A percentile compares a stretch with the other conserved stretches of the same genome.
phyloP scores from a whole-genome alignment of 1,284 basidiomycete genomes.

The Melanopsichium pennsylvanicum region DNA sequence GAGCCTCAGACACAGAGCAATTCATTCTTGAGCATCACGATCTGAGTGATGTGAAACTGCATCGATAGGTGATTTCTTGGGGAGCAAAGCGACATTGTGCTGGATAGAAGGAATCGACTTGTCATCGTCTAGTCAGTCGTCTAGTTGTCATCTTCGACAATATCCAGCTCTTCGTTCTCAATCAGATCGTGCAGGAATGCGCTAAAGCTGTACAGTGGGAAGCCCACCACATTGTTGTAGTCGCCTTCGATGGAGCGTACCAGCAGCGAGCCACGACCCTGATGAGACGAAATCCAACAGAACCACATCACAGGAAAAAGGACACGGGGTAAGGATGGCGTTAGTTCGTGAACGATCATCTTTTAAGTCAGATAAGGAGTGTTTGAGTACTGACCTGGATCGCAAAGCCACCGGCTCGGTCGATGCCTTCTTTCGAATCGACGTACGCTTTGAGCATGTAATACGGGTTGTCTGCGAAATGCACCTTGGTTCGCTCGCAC shows the following conservation, averaged over 20 bases:
- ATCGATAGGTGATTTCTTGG: too few species aligned
- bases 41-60: too few species aligned
- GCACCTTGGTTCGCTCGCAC: conserved; percentile 59
- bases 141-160: conserved; percentile 44
- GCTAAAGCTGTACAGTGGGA: conserved; percentile 69
- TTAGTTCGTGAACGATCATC: too few species aligned
- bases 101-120: too few species aligned
- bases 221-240: conserved; percentile 90
- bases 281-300: too few species aligned
- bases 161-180: conserved; percentile 59
- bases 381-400: conserved; percentile 74
- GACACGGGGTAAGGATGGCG: too few species aligned
- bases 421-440: conserved; percentile 84
- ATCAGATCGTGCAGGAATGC: conserved; percentile 57
- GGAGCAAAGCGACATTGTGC: too few species aligned
- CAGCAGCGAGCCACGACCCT: conserved; percentile 79
- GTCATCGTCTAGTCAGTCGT: too few species aligned
- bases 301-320: too few species aligned
- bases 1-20: too few species aligned
- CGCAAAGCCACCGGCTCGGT: conserved; percentile 93
- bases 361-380: too few species aligned
- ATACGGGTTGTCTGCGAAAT: conserved; percentile 65
- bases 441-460: conserved; percentile 81
- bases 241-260: conserved; percentile 87
- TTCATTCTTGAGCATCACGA: too few species aligned